phyloP scores from a whole-genome alignment of 2,329 filamentous ascomycete genomes.

The Talaromyces funiculosus region DNA sequence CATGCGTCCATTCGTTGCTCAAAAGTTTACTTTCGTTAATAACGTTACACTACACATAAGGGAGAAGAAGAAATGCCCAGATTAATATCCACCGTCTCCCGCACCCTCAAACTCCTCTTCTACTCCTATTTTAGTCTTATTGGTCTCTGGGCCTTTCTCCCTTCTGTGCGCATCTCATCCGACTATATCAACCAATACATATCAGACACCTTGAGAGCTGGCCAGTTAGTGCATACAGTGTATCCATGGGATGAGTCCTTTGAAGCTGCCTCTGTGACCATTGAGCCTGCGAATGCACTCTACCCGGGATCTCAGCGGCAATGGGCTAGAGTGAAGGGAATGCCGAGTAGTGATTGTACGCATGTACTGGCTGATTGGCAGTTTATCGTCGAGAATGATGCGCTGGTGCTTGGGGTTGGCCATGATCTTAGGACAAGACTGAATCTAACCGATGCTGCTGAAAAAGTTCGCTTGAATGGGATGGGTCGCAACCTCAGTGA shows the following conservation, averaged over 20 bases:
- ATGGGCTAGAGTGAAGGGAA: background rate
- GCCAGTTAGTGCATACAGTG: background rate
- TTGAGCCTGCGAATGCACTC: background rate
- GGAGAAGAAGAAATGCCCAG: slow-evolving; percentile 6
- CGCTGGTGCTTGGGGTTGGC: background rate
- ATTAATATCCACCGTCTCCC: slow-evolving; percentile 9
- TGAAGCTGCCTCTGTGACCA: background rate
- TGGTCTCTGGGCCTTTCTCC: slow-evolving; percentile 12
- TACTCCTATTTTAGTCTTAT: slow-evolving; percentile 8
- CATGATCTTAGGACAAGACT: background rate
- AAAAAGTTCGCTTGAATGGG: slow-evolving; percentile 1
- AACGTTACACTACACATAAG: too few relatives aligned
- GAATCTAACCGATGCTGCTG: slow-evolving; percentile 5
- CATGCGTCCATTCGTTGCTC: background rate
- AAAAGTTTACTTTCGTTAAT: too few relatives aligned
- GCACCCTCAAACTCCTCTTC: slow-evolving; percentile 4
- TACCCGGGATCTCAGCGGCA: background rate
- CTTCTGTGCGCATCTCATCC: background rate
- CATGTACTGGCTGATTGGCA: slow-evolving; percentile 5
- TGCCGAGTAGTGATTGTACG: background rate
- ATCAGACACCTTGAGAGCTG: background rate
- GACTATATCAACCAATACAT: background rate
- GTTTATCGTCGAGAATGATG: background rate
- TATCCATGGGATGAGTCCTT: slow-evolving; percentile 7
- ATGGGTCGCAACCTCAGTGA: background rate